Conservation (phyloP, 108 stramenopile species). For the Pinguiococcus pyrenoidosus region DNA sequence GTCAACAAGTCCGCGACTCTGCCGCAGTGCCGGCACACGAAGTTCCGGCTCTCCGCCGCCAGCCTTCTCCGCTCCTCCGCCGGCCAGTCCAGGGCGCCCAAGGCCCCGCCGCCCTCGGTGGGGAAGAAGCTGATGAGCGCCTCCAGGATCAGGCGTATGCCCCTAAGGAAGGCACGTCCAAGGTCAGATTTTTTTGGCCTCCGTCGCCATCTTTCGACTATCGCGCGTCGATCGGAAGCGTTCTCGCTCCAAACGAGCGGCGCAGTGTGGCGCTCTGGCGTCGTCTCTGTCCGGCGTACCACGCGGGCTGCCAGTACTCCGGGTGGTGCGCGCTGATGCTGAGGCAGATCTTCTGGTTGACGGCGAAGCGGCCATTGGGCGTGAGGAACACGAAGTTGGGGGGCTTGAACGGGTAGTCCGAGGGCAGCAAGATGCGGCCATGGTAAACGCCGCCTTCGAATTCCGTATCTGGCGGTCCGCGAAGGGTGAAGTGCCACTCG, state of each 20-base stretch:
- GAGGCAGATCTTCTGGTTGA: conserved; percentile 83
- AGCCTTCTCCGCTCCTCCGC: conserved; percentile 25
- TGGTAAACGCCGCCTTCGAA: conserved; percentile 79
- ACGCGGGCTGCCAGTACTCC: conserved; percentile 93
- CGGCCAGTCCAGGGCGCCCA: conserved; percentile 76
- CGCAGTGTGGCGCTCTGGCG: no score
- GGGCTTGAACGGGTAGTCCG: conserved; percentile 65
- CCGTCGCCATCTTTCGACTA: no score
- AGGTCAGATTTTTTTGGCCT: no score
- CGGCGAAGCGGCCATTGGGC: conserved; percentile 85
- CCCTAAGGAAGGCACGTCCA: conserved; percentile 62
- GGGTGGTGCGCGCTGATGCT: conserved; percentile 87
- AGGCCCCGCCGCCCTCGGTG: conserved; percentile 82
- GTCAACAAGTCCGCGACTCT: no score
- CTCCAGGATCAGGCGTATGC: conserved; percentile 87
- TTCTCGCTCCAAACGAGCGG: no score
- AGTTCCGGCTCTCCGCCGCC: conserved; percentile 5
- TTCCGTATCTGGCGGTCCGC: conserved; percentile 48
- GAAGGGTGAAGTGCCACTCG: conserved; percentile 86
- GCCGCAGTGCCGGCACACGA: no score
- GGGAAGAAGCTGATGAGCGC: conserved; percentile 89
- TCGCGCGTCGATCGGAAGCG: no score
- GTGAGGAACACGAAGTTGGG: conserved; percentile 91
- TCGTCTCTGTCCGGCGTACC: no score
- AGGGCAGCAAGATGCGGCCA: conserved; percentile 66